Evolutionary conservation across 257 asterid species (phyloP), one percentile per base, ranked within the genome.

Genomic region (Plantago major): DNA sequence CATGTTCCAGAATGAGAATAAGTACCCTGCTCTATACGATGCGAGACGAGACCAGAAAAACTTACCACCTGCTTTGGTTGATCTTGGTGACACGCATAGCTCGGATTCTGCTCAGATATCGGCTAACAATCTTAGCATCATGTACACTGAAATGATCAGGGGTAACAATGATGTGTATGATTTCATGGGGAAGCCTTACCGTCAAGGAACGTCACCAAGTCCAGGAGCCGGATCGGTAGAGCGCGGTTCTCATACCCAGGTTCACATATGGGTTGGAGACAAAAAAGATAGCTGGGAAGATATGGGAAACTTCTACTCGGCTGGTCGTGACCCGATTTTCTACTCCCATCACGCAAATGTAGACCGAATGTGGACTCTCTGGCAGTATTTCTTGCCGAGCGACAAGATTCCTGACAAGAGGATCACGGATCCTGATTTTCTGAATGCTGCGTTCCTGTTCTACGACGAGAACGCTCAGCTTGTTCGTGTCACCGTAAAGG

Each of bases 111-210:
- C 66, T 50, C 44, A 60, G 5, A 67, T 73, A 13, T 1, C 67
- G 40, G 74, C 71, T 53, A 33, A 33, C 8, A 74, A 78, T 11
- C 65, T 78, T n/a, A 67, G 65, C 6, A 13, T 74, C 0, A 74
- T 78, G 77, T 61, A 78, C 73, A 51, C 12, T 1, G 75, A 74
- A 67, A 78, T 78, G 83, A 30, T 74, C 4, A 63, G 83, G 1
- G 70, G 70, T 0, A 72, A 67, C 65, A 15, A 69, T 5, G 19
- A 46, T 10, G 67, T 4, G 19, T 38, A 5, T n/a, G 82, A 77
- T 40, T 77, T 77, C 42, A 66, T 74, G 73, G 83, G 83, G 0
- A 3, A 42, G 17, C 63, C 79, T 0, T 70, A 62, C 44, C 47
- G 64, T 10, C 67, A 50, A 6, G 77, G 79, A 15, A n/a, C 42